Evolutionary conservation across 1,284 basidiomycete species (phyloP).

Genomic region (Trichosporon inkin): DNA sequence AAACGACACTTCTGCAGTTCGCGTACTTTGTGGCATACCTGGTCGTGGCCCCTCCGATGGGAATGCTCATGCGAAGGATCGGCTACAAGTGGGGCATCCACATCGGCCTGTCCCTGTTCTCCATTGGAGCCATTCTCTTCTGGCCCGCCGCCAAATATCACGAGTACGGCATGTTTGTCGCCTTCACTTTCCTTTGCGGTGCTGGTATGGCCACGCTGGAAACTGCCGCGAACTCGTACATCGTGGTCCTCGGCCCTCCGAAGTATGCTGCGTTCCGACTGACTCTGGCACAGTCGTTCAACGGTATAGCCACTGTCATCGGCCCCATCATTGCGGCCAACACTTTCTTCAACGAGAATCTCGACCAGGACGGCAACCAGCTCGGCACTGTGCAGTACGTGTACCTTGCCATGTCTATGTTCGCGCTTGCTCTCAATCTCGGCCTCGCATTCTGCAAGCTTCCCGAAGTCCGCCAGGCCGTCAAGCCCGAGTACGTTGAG

Average conservation of each 20-base stretch:
- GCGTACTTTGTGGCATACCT: slow-evolving; percentile 35
- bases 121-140: slow-evolving; percentile 33
- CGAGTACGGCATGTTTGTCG: slow-evolving; percentile 24
- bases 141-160: slow-evolving; percentile 35
- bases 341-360: slow-evolving; percentile 37
- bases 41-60: slow-evolving; percentile 32
- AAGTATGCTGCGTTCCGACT: slow-evolving; percentile 31
- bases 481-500: slow-evolving; percentile 22
- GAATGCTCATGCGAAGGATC: slow-evolving; percentile 33
- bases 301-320: slow-evolving; percentile 38
- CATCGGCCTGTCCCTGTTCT: slow-evolving; percentile 31
- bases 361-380: neutral
- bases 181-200: slow-evolving; percentile 35
- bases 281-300: slow-evolving; percentile 37
- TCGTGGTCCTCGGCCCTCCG: slow-evolving; percentile 34
- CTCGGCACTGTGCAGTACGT: slow-evolving; percentile 38
- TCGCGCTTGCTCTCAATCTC: slow-evolving; percentile 31
- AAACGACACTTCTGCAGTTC: slow-evolving; percentile 37
- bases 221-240: slow-evolving; percentile 36
- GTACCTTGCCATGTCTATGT: slow-evolving; percentile 32
- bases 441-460: slow-evolving; percentile 31
- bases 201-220: slow-evolving; percentile 38
- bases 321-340: slow-evolving; percentile 35
- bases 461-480: slow-evolving; percentile 32
- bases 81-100: slow-evolving; percentile 42